phyloP scores from a whole-genome alignment of 1,284 basidiomycete genomes.

The Puccinia coronata region DNA sequence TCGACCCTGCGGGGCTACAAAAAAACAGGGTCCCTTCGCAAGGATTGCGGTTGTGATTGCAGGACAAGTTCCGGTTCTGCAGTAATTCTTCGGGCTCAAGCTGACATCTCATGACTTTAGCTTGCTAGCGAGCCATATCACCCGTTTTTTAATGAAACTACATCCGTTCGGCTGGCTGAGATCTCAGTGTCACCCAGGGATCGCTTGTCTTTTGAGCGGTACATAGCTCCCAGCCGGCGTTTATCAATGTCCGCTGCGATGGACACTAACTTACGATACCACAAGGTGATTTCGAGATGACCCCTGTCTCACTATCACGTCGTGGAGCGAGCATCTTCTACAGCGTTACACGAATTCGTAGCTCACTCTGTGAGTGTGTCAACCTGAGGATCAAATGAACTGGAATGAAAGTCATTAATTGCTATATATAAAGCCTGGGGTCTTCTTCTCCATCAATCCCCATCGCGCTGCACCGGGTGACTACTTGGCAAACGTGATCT shows the following conservation, averaged over 20 bases:
- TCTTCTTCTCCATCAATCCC: not conserved
- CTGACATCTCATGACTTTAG: not conserved
- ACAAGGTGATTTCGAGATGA: not conserved
- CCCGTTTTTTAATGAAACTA: not conserved
- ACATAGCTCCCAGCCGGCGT: not conserved
- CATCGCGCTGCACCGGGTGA: not conserved
- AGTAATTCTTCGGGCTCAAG: not conserved
- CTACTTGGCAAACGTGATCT: not conserved
- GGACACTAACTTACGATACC: not conserved
- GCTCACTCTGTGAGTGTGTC: not conserved
- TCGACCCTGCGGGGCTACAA: not conserved
- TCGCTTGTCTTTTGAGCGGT: constrained; percentile 2
- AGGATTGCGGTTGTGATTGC: not conserved
- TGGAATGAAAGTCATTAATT: not conserved
- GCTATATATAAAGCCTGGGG: not conserved
- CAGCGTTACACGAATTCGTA: not conserved
- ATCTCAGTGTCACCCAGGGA: not conserved
- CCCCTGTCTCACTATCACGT: constrained; percentile 17
- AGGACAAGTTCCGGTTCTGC: not conserved
- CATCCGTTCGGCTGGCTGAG: not conserved
- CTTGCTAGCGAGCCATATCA: not conserved
- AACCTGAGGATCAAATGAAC: too few species aligned
- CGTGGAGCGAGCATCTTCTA: not conserved
- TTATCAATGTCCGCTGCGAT: not conserved
- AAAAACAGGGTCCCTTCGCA: not conserved